Evolutionary conservation across 495 filamentous ascomycete genomes (phyloP).

Genomic region (Pyrenula aspistea): DNA sequence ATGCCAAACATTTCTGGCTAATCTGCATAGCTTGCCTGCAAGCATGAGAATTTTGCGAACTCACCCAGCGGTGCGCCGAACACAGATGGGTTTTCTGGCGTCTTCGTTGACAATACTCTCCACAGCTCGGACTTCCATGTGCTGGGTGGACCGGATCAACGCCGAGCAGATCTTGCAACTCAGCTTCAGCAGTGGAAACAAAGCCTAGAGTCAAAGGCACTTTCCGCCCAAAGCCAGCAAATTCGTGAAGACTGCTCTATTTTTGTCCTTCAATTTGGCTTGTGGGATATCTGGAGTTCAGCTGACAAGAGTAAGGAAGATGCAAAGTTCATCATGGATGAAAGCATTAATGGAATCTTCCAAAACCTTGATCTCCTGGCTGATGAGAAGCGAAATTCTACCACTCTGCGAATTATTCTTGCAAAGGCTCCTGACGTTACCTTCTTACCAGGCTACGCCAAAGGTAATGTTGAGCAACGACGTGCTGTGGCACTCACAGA

Average conservation of each 20-base stretch:
- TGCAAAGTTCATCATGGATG: constrained; percentile 24
- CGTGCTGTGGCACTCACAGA: constrained; percentile 26
- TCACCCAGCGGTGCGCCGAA: not conserved
- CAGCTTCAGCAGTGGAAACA: constrained; percentile 28
- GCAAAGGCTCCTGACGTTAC: constrained; percentile 38
- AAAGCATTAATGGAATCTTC: constrained; percentile 31
- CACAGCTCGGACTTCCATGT: constrained; percentile 5
- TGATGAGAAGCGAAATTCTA: constrained; percentile 18
- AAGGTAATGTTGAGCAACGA: constrained; percentile 22
- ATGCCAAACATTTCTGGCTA: not conserved
- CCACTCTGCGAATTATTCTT: constrained; percentile 34
- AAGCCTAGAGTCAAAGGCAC: constrained; percentile 12
- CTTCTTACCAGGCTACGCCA: constrained; percentile 31
- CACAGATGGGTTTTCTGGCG: not conserved
- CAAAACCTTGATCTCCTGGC: constrained; percentile 27
- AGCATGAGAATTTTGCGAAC: not conserved
- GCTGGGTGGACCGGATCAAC: constrained; percentile 16
- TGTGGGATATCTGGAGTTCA: constrained; percentile 40
- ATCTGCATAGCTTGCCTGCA: not conserved
- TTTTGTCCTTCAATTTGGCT: constrained; percentile 32
- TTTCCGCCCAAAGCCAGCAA: constrained; percentile 1
- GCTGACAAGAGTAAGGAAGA: constrained; percentile 19
- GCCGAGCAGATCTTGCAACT: constrained; percentile 26
- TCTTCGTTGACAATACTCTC: not conserved
- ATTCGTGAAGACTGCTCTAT: constrained; percentile 21